Evolutionary conservation across 2,329 filamentous ascomycete genomes (phyloP), one percentile per base, ranked within the genome.

Genomic region (Tympanopsis confertula): DNA sequence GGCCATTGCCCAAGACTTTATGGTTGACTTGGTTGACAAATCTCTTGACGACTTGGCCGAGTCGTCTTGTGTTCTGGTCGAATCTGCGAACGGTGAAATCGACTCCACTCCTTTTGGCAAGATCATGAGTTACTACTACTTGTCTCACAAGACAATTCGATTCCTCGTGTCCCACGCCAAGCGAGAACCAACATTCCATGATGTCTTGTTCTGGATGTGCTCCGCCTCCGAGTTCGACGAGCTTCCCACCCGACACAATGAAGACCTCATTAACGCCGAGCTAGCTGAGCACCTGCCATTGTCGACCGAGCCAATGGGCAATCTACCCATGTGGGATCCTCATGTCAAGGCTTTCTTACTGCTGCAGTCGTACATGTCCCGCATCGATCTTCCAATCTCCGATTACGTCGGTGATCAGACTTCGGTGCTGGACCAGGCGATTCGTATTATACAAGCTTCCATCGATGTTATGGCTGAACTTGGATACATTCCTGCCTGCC

Each of bases 51-150:
- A 94, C 52, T 73, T 98, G 4, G 82, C 81, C 1, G 72, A 83
- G 44, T 96, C 88, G 2, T 81, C 80, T 38, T 98, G 91, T 62
- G 77, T 94, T 13, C 71, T 80, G 14, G 70, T 93, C 3, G 82
- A 86, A 50, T 79, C 82, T 33, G 15, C 7, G 7, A 94, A 91
- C 45, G 89, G 89, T 32, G 83, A 94, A 47, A 79, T 98, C 19
- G 84, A 94, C 48, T 68, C 89, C 1, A 96, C 91, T 0, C 81
- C 89, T 0, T 71, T 96, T 5, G 91, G 91, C 50, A 95, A 94
- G 65, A 96, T 98, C 53, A 95, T 96, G 86, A 94, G 85, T 57
- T 98, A 96, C 68, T 98, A 98, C 69, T 98, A 98, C 54, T 78
- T 91, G 35, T 93, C 88, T 0, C 91, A 98, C 63, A 84, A 84